phyloP scores from a whole-genome alignment of 2,329 filamentous ascomycete species.

The Alternaria alternata region DNA sequence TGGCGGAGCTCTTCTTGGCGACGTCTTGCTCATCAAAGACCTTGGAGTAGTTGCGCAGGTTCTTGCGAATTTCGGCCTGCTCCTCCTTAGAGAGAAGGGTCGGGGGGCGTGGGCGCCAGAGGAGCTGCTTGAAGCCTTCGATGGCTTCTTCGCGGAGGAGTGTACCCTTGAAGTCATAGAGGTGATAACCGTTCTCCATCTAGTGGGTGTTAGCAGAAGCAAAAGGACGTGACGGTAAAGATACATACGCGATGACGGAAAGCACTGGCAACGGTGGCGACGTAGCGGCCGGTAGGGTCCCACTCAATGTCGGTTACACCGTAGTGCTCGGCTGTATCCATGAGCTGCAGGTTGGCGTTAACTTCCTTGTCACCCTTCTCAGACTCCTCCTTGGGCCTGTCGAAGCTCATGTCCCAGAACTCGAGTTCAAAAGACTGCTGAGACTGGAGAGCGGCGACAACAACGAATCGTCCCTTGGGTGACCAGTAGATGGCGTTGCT shows the following conservation, averaged over 20 bases:
- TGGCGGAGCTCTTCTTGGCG: constrained; percentile 90
- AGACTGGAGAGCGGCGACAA: constrained; percentile 91
- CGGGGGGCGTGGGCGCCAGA: constrained; percentile 90
- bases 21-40: constrained; percentile 95
- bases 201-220: constrained; percentile 51
- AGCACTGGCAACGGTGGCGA: constrained; percentile 89
- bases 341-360: constrained; percentile 91
- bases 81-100: constrained; percentile 96
- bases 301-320: constrained; percentile 97
- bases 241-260: constrained; percentile 92
- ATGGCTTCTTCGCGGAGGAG: constrained; percentile 88
- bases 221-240: constrained; percentile 44
- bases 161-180: constrained; percentile 95
- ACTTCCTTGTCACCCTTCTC: constrained; percentile 92
- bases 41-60: constrained; percentile 94
- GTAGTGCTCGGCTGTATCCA: constrained; percentile 95
- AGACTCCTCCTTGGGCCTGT: constrained; percentile 79
- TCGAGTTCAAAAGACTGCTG: constrained; percentile 94
- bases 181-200: constrained; percentile 99
- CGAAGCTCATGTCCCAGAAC: constrained; percentile 97
- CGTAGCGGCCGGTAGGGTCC: constrained; percentile 95
- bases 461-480: constrained; percentile 91
- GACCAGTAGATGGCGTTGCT: constrained; percentile 99
- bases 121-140: constrained; percentile 97
- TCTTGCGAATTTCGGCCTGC: constrained; percentile 97